Base-by-base conservation (phyloP, 768 basidiomycete species). In the Lentinula sp. region DNA sequence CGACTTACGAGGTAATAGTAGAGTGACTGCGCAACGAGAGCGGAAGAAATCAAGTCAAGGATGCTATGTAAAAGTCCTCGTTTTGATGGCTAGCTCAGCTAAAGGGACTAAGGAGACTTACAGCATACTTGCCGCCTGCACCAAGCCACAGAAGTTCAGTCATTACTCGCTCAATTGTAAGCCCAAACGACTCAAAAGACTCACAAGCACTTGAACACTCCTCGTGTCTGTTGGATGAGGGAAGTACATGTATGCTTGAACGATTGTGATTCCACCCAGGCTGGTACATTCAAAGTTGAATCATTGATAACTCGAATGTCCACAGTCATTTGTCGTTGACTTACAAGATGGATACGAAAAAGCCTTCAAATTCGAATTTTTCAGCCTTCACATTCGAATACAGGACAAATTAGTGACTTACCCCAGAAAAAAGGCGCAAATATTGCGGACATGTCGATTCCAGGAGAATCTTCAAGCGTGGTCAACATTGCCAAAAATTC, bases 161-260 rank as follows among this genome's bases (percentile, higher is more conserved):
- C 46, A 11, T n/a, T 7, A 46, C 21, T 18, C 37, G 18, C 18
- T 5, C 34, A 13, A 3, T 50, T 15, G 37, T 13, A 5, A 16
- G 40, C 21, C 9, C 5, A n/a, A 39, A 28, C 7, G 16, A 0
- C 7, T 15, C 31, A 5, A 13, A 40, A 9, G 8, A 59, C 74
- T 34, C 60, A 78, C 77, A 52, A 69, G 67, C 18, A 69, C 57
- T 61, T 70, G 71, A 13, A 77, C 68, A 54, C 65, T 55, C 2
- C 59, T 45, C 3, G 64, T 54, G 63, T 78, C 78, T 40, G 67
- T 67, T 10, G 63, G 65, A 23, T 63, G 64, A 5, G 72, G 69
- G 58, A 78, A 78, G 65, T 77, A 78, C 11, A 74, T 66, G 51
- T 76, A 77, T 5, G 74, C 76, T 63, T 79, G 78, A 39, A 78